These are phyloP conservation scores for Starmera amethionina DNA, from an alignment of 805 yeast species.

Conservation along the genomic window DNA sequence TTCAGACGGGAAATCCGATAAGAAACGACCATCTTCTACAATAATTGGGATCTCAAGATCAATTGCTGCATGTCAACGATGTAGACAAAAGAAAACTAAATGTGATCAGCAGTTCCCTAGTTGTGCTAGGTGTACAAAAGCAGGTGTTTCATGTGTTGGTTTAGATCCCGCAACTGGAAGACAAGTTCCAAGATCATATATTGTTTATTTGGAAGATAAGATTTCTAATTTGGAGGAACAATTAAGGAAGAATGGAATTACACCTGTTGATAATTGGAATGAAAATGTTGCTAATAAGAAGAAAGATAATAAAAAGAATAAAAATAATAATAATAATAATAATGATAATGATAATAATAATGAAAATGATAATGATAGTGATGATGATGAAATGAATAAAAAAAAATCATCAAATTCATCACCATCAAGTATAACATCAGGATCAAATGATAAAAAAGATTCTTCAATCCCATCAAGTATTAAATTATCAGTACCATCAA, in stretches of 20 bases:
- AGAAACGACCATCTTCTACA: constrained; percentile 9
- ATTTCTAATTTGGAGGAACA: constrained; percentile 45
- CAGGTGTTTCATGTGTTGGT: constrained; percentile 69
- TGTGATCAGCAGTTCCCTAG: constrained; percentile 52
- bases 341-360: no score
- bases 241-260: constrained; percentile 34
- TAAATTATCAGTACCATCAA: constrained; percentile 10
- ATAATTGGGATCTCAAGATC: constrained; percentile 45
- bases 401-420: no score
- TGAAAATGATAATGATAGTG: no score
- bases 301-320: no score
- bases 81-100: constrained; percentile 58
- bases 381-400: no score
- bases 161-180: constrained; percentile 84
- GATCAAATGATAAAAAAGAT: constrained; percentile 2
- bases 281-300: background rate
- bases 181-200: constrained; percentile 73
- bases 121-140: constrained; percentile 46
- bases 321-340: no score
- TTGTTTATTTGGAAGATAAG: constrained; percentile 60
- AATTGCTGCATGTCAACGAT: constrained; percentile 79
- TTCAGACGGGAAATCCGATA: background rate
- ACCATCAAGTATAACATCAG: background rate
- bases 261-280: constrained; percentile 15
- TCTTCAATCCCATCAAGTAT: constrained; percentile 15